Percentiles rank a stretch among this genome's conserved stretches.
Conservation (phyloP, 306 rosid species). For the Glycyrrhiza uralensis region DNA sequence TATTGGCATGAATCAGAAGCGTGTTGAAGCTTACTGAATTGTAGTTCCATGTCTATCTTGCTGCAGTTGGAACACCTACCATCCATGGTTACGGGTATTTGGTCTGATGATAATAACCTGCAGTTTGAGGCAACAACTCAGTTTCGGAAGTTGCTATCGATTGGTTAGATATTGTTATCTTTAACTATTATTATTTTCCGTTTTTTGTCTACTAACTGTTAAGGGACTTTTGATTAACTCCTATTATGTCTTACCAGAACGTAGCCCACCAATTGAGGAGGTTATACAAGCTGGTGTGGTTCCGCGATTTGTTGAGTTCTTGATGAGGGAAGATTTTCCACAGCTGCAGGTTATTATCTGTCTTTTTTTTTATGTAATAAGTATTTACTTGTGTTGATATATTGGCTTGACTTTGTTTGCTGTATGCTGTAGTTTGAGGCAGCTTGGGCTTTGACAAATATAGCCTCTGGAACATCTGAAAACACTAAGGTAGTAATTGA, state of each 20-base stretch:
- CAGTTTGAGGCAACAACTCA: conserved; percentile 96
- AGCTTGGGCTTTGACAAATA: conserved; percentile 95
- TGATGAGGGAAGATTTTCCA: conserved; percentile 78
- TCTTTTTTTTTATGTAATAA: background rate
- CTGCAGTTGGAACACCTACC: conserved; percentile 95
- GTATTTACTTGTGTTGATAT: background rate
- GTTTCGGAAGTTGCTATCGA: conserved; percentile 93
- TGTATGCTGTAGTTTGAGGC: conserved; percentile 78
- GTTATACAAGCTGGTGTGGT: conserved; percentile 90
- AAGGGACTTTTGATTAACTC: background rate
- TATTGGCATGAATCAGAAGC: background rate
- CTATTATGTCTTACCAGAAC: conserved; percentile 43
- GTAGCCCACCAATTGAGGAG: conserved; percentile 93
- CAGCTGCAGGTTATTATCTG: conserved; percentile 66
- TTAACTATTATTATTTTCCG: background rate
- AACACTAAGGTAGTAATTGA: conserved; percentile 88
- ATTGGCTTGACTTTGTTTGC: background rate
- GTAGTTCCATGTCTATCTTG: background rate
- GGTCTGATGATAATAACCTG: conserved; percentile 62
- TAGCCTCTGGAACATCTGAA: conserved; percentile 95
- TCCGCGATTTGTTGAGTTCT: conserved; percentile 86
- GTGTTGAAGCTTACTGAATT: background rate
- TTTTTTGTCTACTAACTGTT: background rate
- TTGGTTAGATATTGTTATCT: conserved; percentile 54
- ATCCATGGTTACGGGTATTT: conserved; percentile 83